Evolutionary conservation across 106 monocot genomes (phyloP), one percentile per base, ranked within the genome.

Genomic region (Platanthera zijinensis): DNA sequence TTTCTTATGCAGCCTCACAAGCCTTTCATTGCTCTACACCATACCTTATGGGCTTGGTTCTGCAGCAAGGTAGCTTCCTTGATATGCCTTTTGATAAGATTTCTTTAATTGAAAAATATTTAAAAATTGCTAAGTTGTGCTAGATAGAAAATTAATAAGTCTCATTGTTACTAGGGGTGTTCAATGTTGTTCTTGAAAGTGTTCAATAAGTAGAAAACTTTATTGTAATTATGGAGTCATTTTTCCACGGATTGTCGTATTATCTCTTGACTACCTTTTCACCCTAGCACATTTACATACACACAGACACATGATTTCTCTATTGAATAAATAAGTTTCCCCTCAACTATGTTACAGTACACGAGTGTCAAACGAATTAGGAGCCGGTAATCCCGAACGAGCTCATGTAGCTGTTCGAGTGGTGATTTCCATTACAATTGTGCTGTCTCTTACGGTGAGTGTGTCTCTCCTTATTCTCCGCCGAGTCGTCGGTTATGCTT

Each of bases 361-460:
- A 10, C 74, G 92, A 22, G 84, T 92, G 62, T 79, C 92, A 51
- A 92, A 92, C 25, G 92, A 92, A 79, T 78, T 92, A 76, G 92
- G 92, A 46, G 86, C 89, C 15, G 86, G 92, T 30, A 92, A 89
- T 57, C 81, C 92, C n/a, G 68, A 81, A 72, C 67, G 72, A 59
- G 92, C 92, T 63, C 80, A 80, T 10, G 77, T 76, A 17, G 82
- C 78, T n/a, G 88, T 84, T 14, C 77, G 54, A 39, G 78, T 92
- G 21, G 86, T 62, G 8, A 78, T 85, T 77, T 77, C 74, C 18
- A 14, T 92, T 50, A 84, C 84, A 25, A 69, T 79, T n/a, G 11
- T 48, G 0, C 86, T 86, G 67, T 77, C 84, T n/a, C 11, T 75
- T 56, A 8, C 82, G n/a, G 78, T 88, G 19, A 84, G 86, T 28